Base-by-base conservation (phyloP, 2,329 filamentous ascomycete species). In the Ophiostoma tasmaniense region DNA sequence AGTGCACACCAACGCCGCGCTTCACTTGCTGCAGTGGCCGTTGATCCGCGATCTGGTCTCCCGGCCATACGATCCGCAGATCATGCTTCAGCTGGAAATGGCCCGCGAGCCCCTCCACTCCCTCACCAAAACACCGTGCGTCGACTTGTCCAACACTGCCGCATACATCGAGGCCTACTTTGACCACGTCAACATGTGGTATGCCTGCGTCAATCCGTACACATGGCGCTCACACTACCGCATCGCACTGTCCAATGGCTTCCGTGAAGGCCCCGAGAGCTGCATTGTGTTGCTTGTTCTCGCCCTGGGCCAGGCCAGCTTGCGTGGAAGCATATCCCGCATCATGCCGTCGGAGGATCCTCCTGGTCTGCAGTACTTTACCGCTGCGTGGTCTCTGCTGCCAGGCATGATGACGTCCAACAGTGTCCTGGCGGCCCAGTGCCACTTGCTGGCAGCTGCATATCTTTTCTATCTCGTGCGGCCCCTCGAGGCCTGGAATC, bases 381-480 rank as follows among this genome's bases (percentile, higher is more conserved):
- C 90, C 2, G 89, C 90, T 25, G 91, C 91, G 2, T 94, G 91
- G 91, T 85, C 85, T 10, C 80, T 94, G 59, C 81, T 95, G 20
- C 91, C 91, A 2, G 87, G 87, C 6, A 85, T 94, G 76, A 92
- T 93, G 87, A 92, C 90, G 5, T 84, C 89, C 66, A 94, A 92
- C 75, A 91, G 88, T 35, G 89, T 93, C 42, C 81, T 92, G 33
- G 89, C 90, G 6, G 89, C 90, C 0, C 91, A 95, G 76, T 94
- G 90, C 75, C 90, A 93, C 75, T 85, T 94, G 37, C 83, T 94
- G 37, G 90, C 91, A 2, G 90, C 91, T 11, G 91, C 91, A 20
- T 95, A 95, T 74, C 81, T 94, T 2, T 92, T 94, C 74, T 94
- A 94, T 74, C 81, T 94, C 13, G 91, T 94, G 11, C 85, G 91